phyloP scores from a whole-genome alignment of 306 rosid species.

The Glycine soja region DNA sequence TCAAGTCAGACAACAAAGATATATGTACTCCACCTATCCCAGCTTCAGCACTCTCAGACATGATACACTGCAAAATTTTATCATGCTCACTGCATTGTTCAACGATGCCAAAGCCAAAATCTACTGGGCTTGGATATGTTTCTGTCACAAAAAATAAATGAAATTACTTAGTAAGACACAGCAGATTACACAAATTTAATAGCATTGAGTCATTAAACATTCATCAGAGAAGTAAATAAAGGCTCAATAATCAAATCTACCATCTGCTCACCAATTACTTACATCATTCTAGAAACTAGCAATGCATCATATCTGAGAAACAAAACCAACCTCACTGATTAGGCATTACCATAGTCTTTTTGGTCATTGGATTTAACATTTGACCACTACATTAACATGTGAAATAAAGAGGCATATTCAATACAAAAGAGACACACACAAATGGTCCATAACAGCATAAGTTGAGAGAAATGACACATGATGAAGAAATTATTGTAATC shows the following conservation, averaged over 20 bases:
- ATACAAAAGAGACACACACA: slow-evolving; percentile 28
- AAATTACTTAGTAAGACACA: slow-evolving; percentile 17
- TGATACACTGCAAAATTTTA: slow-evolving; percentile 63
- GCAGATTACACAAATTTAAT: slow-evolving; percentile 29
- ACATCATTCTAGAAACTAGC: slow-evolving; percentile 27
- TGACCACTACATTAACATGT: slow-evolving; percentile 11
- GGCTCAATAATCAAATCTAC: slow-evolving; percentile 22
- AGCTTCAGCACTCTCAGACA: slow-evolving; percentile 60
- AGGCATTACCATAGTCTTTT: slow-evolving; percentile 11
- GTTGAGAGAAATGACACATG: slow-evolving; percentile 23
- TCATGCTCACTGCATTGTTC: slow-evolving; percentile 68
- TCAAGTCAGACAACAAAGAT: slow-evolving; percentile 57
- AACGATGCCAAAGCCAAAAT: slow-evolving; percentile 63
- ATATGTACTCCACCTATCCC: slow-evolving; percentile 49
- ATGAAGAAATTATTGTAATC: slow-evolving; percentile 24
- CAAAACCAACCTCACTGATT: slow-evolving; percentile 6
- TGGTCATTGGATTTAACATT: slow-evolving; percentile 29
- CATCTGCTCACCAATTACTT: slow-evolving; percentile 24
- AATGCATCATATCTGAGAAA: slow-evolving; percentile 9
- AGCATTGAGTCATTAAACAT: slow-evolving; percentile 20
- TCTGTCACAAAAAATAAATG: slow-evolving; percentile 60
- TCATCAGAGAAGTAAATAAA: slow-evolving; percentile 34
- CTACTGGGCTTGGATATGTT: slow-evolving; percentile 52
- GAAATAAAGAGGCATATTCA: slow-evolving; percentile 40
- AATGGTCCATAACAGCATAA: background rate